Percentiles rank a stretch among this genome's conserved stretches.
phyloP scores from a whole-genome alignment of 176 grass and related monocot genomes.

The Melocanna baccifera region DNA sequence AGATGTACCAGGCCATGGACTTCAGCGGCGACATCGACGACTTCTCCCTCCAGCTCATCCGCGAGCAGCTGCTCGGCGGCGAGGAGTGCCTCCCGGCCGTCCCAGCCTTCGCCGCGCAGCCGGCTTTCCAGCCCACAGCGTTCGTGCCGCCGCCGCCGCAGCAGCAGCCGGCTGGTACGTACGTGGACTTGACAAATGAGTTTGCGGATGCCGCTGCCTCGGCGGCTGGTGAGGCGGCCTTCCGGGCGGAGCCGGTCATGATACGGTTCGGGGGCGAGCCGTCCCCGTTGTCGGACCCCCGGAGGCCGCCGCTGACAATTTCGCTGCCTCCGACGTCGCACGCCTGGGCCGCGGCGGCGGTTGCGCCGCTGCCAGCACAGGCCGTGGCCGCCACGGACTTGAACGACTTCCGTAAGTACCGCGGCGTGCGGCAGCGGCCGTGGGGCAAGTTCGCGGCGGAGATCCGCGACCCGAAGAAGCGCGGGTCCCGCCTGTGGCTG shows the following conservation, averaged over 20 bases:
- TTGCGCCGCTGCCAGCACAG: background rate
- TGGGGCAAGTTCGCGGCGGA: slow-evolving; percentile 96
- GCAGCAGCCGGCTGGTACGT: background rate
- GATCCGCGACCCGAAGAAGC: slow-evolving; percentile 79
- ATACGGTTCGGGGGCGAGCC: slow-evolving; percentile 44
- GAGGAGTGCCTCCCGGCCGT: slow-evolving; percentile 29
- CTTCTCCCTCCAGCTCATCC: slow-evolving; percentile 43
- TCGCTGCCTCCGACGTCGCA: slow-evolving; percentile 33
- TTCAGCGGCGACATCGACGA: slow-evolving; percentile 44
- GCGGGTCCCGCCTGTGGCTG: slow-evolving; percentile 80
- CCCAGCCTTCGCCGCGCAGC: background rate
- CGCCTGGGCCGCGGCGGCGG: slow-evolving; percentile 3
- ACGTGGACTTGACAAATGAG: slow-evolving; percentile 33
- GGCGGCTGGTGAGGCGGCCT: background rate
- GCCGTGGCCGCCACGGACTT: background rate
- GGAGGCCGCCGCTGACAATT: slow-evolving; percentile 9
- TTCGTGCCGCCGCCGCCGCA: slow-evolving; percentile 4
- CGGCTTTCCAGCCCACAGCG: slow-evolving; percentile 21
- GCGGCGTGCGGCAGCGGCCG: slow-evolving; percentile 75
- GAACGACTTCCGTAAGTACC: slow-evolving; percentile 61
- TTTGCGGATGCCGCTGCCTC: background rate
- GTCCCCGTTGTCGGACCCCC: slow-evolving; percentile 36
- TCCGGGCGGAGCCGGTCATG: slow-evolving; percentile 36
- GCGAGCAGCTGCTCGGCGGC: slow-evolving; percentile 38
- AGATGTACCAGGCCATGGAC: slow-evolving; percentile 32